A percentile compares a stretch with the other conserved stretches of the same genome.
Conservation (phyloP, 176 grass and related monocot genomes). For the Ananas comosus region DNA sequence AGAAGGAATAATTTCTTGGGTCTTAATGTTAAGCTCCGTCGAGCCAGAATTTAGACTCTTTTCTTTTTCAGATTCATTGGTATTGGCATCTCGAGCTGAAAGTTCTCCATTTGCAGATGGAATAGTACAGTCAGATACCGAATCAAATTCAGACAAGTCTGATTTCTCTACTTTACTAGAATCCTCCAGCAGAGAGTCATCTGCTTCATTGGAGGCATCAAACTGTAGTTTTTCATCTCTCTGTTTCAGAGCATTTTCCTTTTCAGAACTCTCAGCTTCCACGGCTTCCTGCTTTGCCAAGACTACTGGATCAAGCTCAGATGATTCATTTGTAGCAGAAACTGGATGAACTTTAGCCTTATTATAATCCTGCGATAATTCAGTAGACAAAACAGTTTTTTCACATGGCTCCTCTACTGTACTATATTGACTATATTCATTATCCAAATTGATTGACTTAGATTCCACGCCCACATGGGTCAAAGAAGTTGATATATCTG, state of each 20-base stretch:
- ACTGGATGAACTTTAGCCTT: slow-evolving; percentile 23
- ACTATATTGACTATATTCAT: slow-evolving; percentile 13
- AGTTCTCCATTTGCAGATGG: slow-evolving; percentile 15
- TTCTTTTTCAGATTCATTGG: slow-evolving; percentile 21
- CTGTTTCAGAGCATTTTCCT: slow-evolving; percentile 7
- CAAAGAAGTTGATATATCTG: slow-evolving; percentile 15
- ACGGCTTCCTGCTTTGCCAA: slow-evolving; percentile 21
- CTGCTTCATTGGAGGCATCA: slow-evolving; percentile 11
- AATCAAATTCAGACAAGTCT: slow-evolving; percentile 6
- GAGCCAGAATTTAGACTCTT: slow-evolving; percentile 17
- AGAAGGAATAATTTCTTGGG: neutral
- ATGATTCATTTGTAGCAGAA: slow-evolving; percentile 16
- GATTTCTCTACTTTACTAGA: slow-evolving; percentile 13
- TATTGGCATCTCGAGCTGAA: slow-evolving; percentile 21
- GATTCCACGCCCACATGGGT: slow-evolving; percentile 13
- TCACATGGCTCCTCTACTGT: slow-evolving; percentile 29
- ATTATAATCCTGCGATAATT: slow-evolving; percentile 11
- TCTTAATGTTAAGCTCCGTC: slow-evolving; percentile 2
- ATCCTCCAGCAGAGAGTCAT: slow-evolving; percentile 17
- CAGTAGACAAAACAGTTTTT: slow-evolving; percentile 8
- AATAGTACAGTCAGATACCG: slow-evolving; percentile 7
- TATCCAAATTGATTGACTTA: slow-evolving; percentile 3
- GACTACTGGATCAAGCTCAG: slow-evolving; percentile 14
- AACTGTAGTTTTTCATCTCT: slow-evolving; percentile 17
- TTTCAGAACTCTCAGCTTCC: slow-evolving; percentile 11